These are phyloP conservation scores for Umbelopsis sp. DNA, from an alignment of 192 early-diverging fungal genomes.

Conservation along the genomic window DNA sequence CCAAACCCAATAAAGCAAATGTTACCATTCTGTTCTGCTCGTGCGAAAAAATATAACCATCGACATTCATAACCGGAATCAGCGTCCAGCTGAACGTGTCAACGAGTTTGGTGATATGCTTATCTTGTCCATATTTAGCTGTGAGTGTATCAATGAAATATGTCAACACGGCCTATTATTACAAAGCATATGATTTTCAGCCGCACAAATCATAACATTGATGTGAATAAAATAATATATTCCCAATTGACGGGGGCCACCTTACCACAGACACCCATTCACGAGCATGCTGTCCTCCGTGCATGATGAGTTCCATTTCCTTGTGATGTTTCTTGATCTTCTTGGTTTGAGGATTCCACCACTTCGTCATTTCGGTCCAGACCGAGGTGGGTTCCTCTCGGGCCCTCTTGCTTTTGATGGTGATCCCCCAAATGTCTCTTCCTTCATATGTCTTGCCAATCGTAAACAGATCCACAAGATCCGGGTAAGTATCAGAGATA, in stretches of 20 bases:
- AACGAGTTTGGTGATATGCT: slow-evolving; percentile 47
- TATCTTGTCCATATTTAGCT: slow-evolving; percentile 48
- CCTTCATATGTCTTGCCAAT: slow-evolving; percentile 55
- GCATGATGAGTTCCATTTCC: slow-evolving; percentile 46
- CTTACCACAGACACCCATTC: slow-evolving; percentile 32
- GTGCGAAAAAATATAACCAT: slow-evolving; percentile 65
- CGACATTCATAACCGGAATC: slow-evolving; percentile 66
- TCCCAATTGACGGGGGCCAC: background rate
- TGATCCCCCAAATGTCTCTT: slow-evolving; percentile 48
- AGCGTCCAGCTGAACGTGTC: slow-evolving; percentile 57
- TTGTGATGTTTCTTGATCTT: slow-evolving; percentile 11
- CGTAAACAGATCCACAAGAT: slow-evolving; percentile 43
- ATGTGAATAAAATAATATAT: background rate
- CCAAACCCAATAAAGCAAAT: slow-evolving; percentile 2
- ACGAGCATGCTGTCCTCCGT: slow-evolving; percentile 52
- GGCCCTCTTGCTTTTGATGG: slow-evolving; percentile 29
- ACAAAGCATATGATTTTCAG: slow-evolving; percentile 43
- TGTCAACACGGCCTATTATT: slow-evolving; percentile 53
- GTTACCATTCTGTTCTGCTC: slow-evolving; percentile 51
- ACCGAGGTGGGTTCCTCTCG: background rate
- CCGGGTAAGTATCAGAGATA: slow-evolving; percentile 41
- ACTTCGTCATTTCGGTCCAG: slow-evolving; percentile 10
- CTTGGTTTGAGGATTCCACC: slow-evolving; percentile 21
- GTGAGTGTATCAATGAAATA: slow-evolving; percentile 60
- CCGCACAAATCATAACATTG: background rate